Percentiles rank a stretch among this genome's conserved stretches.
Evolutionary conservation across 306 rosid species (phyloP).

Genomic region (Aeschynomene evenia): DNA sequence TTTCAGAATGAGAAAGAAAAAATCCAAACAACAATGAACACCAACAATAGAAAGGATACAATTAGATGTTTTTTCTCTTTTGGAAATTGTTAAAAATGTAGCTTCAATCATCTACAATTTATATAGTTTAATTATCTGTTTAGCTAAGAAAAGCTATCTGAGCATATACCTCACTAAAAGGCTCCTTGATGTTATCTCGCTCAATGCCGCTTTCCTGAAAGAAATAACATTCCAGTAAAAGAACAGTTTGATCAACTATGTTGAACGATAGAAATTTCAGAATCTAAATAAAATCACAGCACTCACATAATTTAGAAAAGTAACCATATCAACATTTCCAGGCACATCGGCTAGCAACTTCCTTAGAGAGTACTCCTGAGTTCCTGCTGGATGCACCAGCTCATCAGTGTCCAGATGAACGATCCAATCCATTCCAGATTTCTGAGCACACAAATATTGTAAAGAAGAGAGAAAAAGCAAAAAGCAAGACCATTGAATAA

Average conservation of each 20-base stretch:
- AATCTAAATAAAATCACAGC: conserved; percentile 21
- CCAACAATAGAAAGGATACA: not conserved
- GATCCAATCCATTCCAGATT: conserved; percentile 92
- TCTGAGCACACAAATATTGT: conserved; percentile 44
- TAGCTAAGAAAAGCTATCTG: not conserved
- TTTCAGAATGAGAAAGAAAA: not conserved
- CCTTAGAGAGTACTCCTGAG: conserved; percentile 79
- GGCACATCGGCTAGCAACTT: conserved; percentile 82
- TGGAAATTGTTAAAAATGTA: too few relatives aligned
- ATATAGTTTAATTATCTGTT: not conserved
- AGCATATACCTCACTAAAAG: conserved; percentile 86
- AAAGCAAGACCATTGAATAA: conserved; percentile 1
- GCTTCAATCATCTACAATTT: not conserved
- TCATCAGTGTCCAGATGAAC: conserved; percentile 94
- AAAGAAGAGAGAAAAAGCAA: too few relatives aligned
- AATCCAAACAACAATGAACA: conserved; percentile 9
- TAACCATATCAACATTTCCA: conserved; percentile 84
- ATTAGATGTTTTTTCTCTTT: not conserved
- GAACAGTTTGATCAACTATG: conserved; percentile 18
- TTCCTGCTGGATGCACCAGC: conserved; percentile 71
- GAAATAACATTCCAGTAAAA: conserved; percentile 32
- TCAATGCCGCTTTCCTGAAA: conserved; percentile 94
- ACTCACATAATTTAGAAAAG: conserved; percentile 94
- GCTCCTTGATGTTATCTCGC: conserved; percentile 83
- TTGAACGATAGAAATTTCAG: conserved; percentile 6